phyloP scores from a whole-genome alignment of 441 rosid species.

The Corymbia calophylla region DNA sequence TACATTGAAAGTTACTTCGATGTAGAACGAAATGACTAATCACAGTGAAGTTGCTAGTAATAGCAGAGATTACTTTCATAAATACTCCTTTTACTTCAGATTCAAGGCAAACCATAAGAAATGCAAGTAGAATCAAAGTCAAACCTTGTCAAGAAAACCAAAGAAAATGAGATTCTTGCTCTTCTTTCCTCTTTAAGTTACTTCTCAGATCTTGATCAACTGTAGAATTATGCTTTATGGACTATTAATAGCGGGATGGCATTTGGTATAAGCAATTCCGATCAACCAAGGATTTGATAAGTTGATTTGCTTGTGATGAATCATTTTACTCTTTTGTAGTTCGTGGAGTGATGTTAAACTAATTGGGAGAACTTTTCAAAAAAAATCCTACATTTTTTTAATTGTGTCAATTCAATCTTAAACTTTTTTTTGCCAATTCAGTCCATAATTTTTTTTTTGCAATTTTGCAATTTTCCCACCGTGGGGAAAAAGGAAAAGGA shows the following conservation, averaged over 20 bases:
- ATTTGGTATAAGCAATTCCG: background rate
- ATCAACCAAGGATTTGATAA: background rate
- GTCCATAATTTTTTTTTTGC: too few relatives aligned
- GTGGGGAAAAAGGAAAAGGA: too few relatives aligned
- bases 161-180: background rate
- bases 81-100: background rate
- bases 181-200: background rate
- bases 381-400: too few relatives aligned
- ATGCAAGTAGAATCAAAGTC: background rate
- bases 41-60: background rate
- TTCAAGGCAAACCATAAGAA: background rate
- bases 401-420: too few relatives aligned
- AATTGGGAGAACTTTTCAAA: too few relatives aligned
- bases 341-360: background rate
- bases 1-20: background rate
- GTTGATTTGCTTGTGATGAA: background rate
- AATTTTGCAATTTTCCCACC: too few relatives aligned
- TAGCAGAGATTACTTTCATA: background rate
- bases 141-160: background rate
- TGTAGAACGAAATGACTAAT: accelerated
- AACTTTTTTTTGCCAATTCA: too few relatives aligned
- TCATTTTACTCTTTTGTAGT: background rate
- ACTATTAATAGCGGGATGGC: background rate
- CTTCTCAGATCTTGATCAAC: background rate
- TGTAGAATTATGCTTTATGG: background rate